Evolutionary conservation across 1,284 basidiomycete genomes (phyloP), one percentile per base, ranked within the genome.

Genomic region (Ganoderma resinaceum): DNA sequence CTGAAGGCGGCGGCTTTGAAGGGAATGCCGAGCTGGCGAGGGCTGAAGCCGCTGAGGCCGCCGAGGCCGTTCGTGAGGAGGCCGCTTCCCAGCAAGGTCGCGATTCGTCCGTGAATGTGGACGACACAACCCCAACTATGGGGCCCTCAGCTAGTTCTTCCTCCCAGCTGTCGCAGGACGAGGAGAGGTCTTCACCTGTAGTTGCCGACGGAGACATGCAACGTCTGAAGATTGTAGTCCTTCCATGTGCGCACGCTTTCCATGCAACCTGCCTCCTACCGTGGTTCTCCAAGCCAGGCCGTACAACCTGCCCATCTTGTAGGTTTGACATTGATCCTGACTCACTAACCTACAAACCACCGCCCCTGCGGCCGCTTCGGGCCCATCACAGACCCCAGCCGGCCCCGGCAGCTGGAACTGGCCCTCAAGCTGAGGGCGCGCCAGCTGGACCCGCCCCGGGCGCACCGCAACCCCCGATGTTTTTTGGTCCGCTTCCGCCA

Each of bases 261-360:
- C 92, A 94, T 74, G 86, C 89, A 2, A 83, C 88, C 0, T 94
- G 92, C 78, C 84, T 94, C 31, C 77, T 91, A 2, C 92, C 92
- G 0, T 94, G 92, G 92, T 94, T 94, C 78, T 87, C 91, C 8
- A 83, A 90, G 67, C 90, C 90, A 14, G 84, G 83, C 58, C 91
- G 91, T 71, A 93, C 92, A 35, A 94, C 92, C 0, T 94, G 92
- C 74, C 92, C 92, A 0, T 90, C 91, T 0, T 94, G 92, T 79
- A 82, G 92, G 69, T 94, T 94, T 74, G 89, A 94, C 72, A 85
- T 94, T 65, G 92, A 94, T 75, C 92, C 92, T 0, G 89, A 92
- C 63, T 89, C 89, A 63, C 76, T 93, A 60, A 92, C 91, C 0
- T 89, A 86, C 74, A 62, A 53, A 14, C 72, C 72, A 7, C 70